Evolutionary conservation across 768 basidiomycete genomes (phyloP).

Genomic region (Hypholoma fasciculare): DNA sequence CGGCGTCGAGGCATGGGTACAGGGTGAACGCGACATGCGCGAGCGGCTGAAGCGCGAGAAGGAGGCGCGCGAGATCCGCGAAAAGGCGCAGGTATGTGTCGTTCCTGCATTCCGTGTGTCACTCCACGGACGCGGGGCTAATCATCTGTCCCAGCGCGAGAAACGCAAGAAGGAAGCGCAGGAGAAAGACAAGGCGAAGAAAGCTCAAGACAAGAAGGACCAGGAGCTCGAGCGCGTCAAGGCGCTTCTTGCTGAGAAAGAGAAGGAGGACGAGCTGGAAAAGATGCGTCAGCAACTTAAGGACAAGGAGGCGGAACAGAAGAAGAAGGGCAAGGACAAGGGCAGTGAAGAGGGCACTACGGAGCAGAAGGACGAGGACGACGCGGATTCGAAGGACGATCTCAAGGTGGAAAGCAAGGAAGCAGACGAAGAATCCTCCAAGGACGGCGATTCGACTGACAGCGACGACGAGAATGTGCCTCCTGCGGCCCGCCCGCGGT

Average conservation of each 20-base stretch:
- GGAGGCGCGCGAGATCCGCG: constrained; percentile 67
- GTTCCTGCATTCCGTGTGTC: not conserved
- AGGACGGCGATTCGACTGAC: not conserved
- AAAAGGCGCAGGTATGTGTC: constrained; percentile 61
- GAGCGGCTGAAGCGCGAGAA: constrained; percentile 75
- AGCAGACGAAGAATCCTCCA: constrained; percentile 13
- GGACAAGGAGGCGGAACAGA: constrained; percentile 41
- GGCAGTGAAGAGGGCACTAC: constrained; percentile 18
- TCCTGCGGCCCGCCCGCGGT: not conserved
- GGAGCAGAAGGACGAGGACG: constrained; percentile 27
- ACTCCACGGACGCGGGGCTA: too few species aligned
- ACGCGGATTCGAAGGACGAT: constrained; percentile 26
- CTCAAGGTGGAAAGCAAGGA: constrained; percentile 24
- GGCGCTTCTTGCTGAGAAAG: constrained; percentile 51
- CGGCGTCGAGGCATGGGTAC: constrained; percentile 71
- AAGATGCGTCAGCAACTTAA: constrained; percentile 42
- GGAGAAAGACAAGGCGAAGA: constrained; percentile 59
- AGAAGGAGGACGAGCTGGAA: constrained; percentile 44
- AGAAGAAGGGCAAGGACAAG: constrained; percentile 32
- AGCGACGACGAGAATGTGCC: constrained; percentile 8
- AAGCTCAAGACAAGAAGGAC: constrained; percentile 67
- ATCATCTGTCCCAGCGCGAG: constrained; percentile 34
- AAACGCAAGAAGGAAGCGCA: constrained; percentile 54
- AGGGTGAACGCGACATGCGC: constrained; percentile 70
- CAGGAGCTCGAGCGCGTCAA: constrained; percentile 54